phyloP scores from a whole-genome alignment of 345 rosid species.

The Firmiana major region DNA sequence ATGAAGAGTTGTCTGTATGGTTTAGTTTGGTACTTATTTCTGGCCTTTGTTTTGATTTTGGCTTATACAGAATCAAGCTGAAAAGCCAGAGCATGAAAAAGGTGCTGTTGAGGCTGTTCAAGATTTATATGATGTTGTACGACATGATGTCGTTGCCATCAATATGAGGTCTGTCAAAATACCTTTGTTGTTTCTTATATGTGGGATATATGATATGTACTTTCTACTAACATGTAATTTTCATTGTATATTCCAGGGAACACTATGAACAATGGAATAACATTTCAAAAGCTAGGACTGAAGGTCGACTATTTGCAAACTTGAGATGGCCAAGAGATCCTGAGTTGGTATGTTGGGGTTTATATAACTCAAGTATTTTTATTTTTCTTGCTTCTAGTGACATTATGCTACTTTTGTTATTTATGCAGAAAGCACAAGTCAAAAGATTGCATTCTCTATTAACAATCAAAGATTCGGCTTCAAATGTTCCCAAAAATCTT shows the following conservation, averaged over 20 bases:
- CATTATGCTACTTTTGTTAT: conserved; percentile 19
- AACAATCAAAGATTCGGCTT: conserved; percentile 89
- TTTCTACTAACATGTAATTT: background rate
- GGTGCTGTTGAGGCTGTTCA: conserved; percentile 93
- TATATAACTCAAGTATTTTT: background rate
- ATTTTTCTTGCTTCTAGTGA: conserved; percentile 4
- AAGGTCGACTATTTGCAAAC: conserved; percentile 81
- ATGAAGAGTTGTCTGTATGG: background rate
- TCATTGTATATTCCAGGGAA: conserved; percentile 44
- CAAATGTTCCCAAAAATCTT: conserved; percentile 80
- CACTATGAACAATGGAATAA: conserved; percentile 74
- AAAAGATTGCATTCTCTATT: conserved; percentile 78
- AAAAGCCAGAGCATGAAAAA: conserved; percentile 58
- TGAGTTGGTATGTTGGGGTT: conserved; percentile 58
- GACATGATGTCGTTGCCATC: conserved; percentile 63
- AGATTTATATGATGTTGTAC: conserved; percentile 95
- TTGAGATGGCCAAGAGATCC: conserved; percentile 88
- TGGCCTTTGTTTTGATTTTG: conserved; percentile 1
- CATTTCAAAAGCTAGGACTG: conserved; percentile 75
- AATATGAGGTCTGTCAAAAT: conserved; percentile 60
- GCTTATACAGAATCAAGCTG: conserved; percentile 61
- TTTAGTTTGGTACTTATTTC: background rate
- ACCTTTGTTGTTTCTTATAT: conserved; percentile 8
- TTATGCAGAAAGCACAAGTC: conserved; percentile 64
- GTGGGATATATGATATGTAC: conserved; percentile 1